These are phyloP conservation scores for Colletotrichum tanaceti DNA, from an alignment of 2,329 filamentous ascomycete genomes.

Conservation along the genomic window DNA sequence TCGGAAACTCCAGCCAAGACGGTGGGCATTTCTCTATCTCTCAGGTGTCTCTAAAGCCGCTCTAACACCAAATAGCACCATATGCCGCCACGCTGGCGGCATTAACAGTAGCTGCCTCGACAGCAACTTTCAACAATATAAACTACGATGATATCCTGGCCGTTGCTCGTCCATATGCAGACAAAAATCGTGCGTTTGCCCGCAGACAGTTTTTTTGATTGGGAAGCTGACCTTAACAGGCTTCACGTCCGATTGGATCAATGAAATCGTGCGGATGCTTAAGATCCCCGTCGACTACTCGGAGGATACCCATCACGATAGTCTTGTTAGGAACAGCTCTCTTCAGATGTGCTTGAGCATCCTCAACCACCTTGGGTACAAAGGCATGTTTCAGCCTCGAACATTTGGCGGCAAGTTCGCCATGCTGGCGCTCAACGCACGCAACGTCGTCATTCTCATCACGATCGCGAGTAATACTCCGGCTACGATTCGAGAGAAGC, in stretches of 20 bases:
- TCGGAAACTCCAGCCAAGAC: constrained; percentile 61
- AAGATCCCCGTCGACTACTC: constrained; percentile 85
- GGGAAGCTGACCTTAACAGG: constrained; percentile 51
- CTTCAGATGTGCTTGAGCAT: constrained; percentile 83
- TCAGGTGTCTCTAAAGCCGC: constrained; percentile 34
- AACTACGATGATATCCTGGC: constrained; percentile 80
- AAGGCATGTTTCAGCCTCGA: constrained; percentile 70
- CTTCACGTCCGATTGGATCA: constrained; percentile 71
- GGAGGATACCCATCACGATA: constrained; percentile 76
- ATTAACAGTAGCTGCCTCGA: constrained; percentile 65
- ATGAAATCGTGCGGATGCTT: constrained; percentile 75
- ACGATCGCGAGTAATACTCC: constrained; percentile 71
- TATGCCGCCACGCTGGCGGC: constrained; percentile 71
- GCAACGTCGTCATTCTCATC: constrained; percentile 75
- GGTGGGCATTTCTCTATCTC: constrained; percentile 49
- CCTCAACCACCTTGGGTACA: constrained; percentile 81
- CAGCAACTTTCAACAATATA: constrained; percentile 57
- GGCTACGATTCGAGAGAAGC: constrained; percentile 64
- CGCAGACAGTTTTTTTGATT: neutral
- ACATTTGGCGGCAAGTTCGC: constrained; percentile 79
- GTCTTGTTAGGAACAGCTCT: constrained; percentile 76
- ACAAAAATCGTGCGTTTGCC: constrained; percentile 50
- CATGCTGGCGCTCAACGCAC: constrained; percentile 78
- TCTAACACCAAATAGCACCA: constrained; percentile 54
- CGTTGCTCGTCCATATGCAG: constrained; percentile 66